Base-by-base conservation (phyloP, 192 early-diverging fungal species). In the Backusella circina region DNA sequence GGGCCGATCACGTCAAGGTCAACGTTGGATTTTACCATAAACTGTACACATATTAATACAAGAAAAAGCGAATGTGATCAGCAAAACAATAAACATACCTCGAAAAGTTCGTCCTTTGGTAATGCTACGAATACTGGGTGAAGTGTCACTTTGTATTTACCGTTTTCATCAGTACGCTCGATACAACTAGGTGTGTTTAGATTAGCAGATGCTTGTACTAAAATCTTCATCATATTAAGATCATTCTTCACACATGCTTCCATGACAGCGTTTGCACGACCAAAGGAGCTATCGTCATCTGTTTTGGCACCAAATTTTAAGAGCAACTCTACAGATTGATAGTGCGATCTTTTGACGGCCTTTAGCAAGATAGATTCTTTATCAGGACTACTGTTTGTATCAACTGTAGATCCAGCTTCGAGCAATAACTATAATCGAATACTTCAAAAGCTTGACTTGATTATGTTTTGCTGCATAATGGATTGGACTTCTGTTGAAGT, bases 401-500 rank as follows among this genome's bases (percentile, higher is more conserved):
- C 21, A 6, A 31, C 23, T 12, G 41, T 50, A 21, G 57, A 37
- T 18, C 64, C 70, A 44, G 70, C 36, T n/a, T 70, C 68, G 18
- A 77, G 28, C 4, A 81, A 36, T 21, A 70, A 26, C 80, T 81
- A 23, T 18, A 47, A 16, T 41, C 5, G 5, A 37, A 16, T 67
- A 8, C 7, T 57, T 66, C 1, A 84, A 33, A 5, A 88, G 18
- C 7, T 21, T 65, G 0, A 28, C 7, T 32, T 88, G 85, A 15
- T 74, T 54, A 67, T 82, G 30, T 51, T 79, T 79, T n/a, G 84
- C 79, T 9, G 88, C 89, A 50, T 79, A 86, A 75, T 90, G 86
- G 32, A 89, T 67, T 26, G 89, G 79, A 21, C 75, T 83, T 44
- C 78, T n/a, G 15, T 68, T 70, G 15, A 76, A 32, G 1, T 5